A percentile compares a stretch with the other conserved stretches of the same genome.
phyloP scores from a whole-genome alignment of 2,329 filamentous ascomycete species.

The Talaromyces sp. region DNA sequence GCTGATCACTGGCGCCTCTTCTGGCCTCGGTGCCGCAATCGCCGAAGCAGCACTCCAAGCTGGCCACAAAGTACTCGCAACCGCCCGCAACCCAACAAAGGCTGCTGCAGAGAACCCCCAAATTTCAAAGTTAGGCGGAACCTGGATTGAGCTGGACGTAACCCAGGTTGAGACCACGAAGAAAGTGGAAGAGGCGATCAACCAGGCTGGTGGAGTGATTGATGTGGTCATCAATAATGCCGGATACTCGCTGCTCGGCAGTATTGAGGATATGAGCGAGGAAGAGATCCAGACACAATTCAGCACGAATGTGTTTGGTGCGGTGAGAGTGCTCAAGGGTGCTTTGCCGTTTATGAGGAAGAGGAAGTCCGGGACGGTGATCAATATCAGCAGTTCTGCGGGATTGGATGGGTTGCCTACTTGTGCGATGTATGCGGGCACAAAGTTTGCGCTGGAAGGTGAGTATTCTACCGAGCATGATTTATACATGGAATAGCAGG shows the following conservation, averaged over 20 bases:
- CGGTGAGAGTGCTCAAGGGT: slow-evolving; percentile 25
- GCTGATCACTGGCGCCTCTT: slow-evolving; percentile 25
- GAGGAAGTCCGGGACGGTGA: slow-evolving; percentile 23
- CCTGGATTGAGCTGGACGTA: slow-evolving; percentile 12
- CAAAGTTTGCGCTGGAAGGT: slow-evolving; percentile 31
- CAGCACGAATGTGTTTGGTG: slow-evolving; percentile 28
- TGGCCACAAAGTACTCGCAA: slow-evolving; percentile 26
- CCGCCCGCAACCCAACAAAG: slow-evolving; percentile 24
- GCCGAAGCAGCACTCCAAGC: slow-evolving; percentile 22
- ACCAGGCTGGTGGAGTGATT: background rate
- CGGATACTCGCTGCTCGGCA: slow-evolving; percentile 18
- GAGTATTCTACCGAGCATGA: slow-evolving; percentile 6
- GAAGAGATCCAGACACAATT: slow-evolving; percentile 23
- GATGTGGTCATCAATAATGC: slow-evolving; percentile 16
- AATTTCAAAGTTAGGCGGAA: slow-evolving; percentile 11
- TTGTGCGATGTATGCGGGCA: slow-evolving; percentile 27
- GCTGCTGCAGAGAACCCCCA: slow-evolving; percentile 21
- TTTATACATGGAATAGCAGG: background rate
- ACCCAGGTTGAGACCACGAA: background rate
- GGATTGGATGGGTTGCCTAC: slow-evolving; percentile 23
- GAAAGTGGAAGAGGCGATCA: slow-evolving; percentile 2
- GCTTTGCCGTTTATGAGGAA: slow-evolving; percentile 27
- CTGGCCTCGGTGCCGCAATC: slow-evolving; percentile 23
- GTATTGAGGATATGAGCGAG: slow-evolving; percentile 28
- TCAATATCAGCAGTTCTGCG: slow-evolving; percentile 27